phyloP scores from a whole-genome alignment of 73 alveolate species.

The Paramecium pentaurelia region DNA sequence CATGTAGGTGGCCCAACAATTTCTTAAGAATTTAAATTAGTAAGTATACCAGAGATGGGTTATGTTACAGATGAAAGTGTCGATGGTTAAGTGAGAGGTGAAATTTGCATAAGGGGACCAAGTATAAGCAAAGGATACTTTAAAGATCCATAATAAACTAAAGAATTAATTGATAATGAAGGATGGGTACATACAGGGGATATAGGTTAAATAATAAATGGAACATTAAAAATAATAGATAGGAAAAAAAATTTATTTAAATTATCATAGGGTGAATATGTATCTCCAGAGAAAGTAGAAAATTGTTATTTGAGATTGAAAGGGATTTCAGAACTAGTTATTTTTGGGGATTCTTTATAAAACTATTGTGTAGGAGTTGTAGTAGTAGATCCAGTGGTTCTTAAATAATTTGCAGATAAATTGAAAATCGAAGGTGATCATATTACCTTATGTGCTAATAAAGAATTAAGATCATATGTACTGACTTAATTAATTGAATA shows the following conservation, averaged over 20 bases:
- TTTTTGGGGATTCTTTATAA: conserved; percentile 88
- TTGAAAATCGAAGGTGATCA: conserved; percentile 40
- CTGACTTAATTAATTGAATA: conserved; percentile 42
- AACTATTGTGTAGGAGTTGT: conserved; percentile 81
- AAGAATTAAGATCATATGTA: neutral
- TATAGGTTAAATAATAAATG: conserved; percentile 72
- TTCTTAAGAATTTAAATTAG: conserved; percentile 70
- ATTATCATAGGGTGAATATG: conserved; percentile 91
- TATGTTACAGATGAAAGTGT: conserved; percentile 72
- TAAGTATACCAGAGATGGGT: conserved; percentile 81
- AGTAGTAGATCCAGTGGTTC: conserved; percentile 76
- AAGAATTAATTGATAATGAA: conserved; percentile 81
- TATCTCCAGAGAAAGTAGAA: conserved; percentile 96
- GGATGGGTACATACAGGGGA: conserved; percentile 98
- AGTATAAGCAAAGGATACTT: conserved; percentile 81
- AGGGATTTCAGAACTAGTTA: conserved; percentile 80
- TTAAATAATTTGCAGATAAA: conserved; percentile 56
- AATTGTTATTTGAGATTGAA: conserved; percentile 66
- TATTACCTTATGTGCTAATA: conserved; percentile 48
- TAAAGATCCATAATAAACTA: conserved; percentile 82
- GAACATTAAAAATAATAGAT: conserved; percentile 80
- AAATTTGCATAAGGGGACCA: conserved; percentile 83
- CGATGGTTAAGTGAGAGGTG: conserved; percentile 86
- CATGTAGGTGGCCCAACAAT: conserved; percentile 84
- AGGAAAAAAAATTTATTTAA: conserved; percentile 89